phyloP scores from a whole-genome alignment of 2,329 filamentous ascomycete genomes.

The Sporothrix brasiliensis region DNA sequence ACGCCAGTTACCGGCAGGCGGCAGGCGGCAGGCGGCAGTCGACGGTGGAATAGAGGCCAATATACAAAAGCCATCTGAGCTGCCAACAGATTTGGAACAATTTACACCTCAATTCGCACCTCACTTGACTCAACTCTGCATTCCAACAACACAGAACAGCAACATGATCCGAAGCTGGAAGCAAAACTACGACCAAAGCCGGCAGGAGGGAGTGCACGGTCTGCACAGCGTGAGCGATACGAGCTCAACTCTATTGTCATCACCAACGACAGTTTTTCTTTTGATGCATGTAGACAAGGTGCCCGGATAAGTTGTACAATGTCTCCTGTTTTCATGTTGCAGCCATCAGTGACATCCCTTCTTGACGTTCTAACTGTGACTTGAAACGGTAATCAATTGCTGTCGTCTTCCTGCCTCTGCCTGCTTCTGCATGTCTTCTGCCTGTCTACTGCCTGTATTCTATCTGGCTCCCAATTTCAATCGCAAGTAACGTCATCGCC shows the following conservation, averaged over 20 bases:
- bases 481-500: not conserved
- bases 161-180: constrained; percentile 55
- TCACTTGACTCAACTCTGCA: too few species aligned
- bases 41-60: too few species aligned
- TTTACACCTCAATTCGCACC: too few species aligned
- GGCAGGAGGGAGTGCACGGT: not conserved
- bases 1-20: constrained; percentile 54
- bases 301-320: not conserved
- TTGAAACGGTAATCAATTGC: not conserved
- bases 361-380: too few species aligned
- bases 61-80: too few species aligned
- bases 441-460: not conserved
- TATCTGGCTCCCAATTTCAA: not conserved
- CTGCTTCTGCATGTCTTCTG: not conserved
- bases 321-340: not conserved
- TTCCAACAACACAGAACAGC: constrained; percentile 52
- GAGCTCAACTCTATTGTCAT: not conserved
- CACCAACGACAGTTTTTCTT: not conserved
- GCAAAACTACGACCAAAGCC: not conserved
- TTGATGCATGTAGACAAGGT: not conserved
- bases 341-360: too few species aligned
- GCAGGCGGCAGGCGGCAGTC: constrained; percentile 46
- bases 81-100: too few species aligned
- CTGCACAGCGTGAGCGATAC: not conserved
- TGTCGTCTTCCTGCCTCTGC: too few species aligned